Conservation (phyloP, 768 basidiomycete species). For the Leccinum imitatum region DNA sequence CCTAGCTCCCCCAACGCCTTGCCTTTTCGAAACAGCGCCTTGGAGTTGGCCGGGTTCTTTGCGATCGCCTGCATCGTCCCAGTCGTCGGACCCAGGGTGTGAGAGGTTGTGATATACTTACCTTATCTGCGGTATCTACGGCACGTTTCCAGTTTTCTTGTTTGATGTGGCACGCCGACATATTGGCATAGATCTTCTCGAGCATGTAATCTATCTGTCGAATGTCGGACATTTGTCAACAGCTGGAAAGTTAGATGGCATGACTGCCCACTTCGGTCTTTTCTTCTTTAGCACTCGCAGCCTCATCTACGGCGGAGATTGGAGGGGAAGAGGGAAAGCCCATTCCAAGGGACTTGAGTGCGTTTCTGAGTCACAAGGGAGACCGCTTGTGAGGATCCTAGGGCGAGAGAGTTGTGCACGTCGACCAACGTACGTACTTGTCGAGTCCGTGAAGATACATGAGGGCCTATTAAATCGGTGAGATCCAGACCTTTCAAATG, state of each 20-base stretch:
- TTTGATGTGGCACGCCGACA: slow-evolving; percentile 83
- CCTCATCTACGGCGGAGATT: slow-evolving; percentile 27
- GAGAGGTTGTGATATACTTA: slow-evolving; percentile 13
- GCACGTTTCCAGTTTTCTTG: slow-evolving; percentile 78
- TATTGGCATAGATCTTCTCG: slow-evolving; percentile 83
- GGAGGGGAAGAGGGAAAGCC: slow-evolving; percentile 2
- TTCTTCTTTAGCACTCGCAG: slow-evolving; percentile 43
- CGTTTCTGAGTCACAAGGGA: slow-evolving; percentile 41
- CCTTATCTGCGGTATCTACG: slow-evolving; percentile 81
- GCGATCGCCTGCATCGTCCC: slow-evolving; percentile 54
- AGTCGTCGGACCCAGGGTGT: not conserved
- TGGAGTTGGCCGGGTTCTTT: slow-evolving; percentile 74
- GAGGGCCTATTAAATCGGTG: slow-evolving; percentile 47
- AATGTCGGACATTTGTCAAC: slow-evolving; percentile 27
- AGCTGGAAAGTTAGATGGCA: not conserved
- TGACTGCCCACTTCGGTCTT: slow-evolving; percentile 58
- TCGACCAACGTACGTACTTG: slow-evolving; percentile 59
- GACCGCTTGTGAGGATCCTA: slow-evolving; percentile 3
- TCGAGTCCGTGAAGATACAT: slow-evolving; percentile 75
- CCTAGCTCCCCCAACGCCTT: slow-evolving; percentile 78
- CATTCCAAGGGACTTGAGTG: slow-evolving; percentile 53
- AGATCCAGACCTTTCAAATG: slow-evolving; percentile 3
- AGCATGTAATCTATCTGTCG: slow-evolving; percentile 67
- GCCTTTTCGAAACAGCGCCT: slow-evolving; percentile 78
- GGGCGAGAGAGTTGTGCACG: not conserved